Evolutionary conservation across 441 rosid genomes (phyloP).

Genomic region (Euphorbia corollata): DNA sequence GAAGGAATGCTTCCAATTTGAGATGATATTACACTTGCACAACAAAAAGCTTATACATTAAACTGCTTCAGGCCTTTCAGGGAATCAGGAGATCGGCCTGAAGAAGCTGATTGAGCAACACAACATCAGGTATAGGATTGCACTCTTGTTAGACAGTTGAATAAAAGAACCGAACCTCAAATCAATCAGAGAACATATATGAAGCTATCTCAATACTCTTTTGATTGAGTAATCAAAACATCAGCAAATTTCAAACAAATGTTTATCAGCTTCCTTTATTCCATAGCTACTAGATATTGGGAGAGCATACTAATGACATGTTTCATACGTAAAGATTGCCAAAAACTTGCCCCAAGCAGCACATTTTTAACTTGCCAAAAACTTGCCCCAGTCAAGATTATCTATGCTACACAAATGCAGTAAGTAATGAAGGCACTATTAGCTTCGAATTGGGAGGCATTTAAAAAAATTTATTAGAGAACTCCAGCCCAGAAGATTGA

Average conservation of each 20-base stretch:
- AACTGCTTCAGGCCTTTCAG: too few species aligned
- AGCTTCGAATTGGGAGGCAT: not conserved
- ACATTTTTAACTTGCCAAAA: too few species aligned
- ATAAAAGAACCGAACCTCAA: not conserved
- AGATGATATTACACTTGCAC: not conserved
- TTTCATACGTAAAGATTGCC: too few species aligned
- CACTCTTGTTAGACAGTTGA: not conserved
- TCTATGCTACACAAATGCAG: too few species aligned
- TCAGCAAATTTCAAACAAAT: not conserved
- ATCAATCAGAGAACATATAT: not conserved
- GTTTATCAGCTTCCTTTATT: not conserved
- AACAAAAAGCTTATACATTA: not conserved
- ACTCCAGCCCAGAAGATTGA: not conserved
- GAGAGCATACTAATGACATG: too few species aligned
- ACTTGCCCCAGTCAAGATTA: too few species aligned
- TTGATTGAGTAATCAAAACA: not conserved
- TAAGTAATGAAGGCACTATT: too few species aligned
- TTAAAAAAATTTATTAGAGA: too few species aligned
- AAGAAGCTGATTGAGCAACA: too few species aligned
- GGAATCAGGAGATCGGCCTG: too few species aligned
- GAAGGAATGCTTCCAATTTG: not conserved
- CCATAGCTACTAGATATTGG: not conserved
- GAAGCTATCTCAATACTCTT: not conserved
- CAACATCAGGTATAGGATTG: not conserved
- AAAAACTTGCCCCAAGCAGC: too few species aligned